A percentile compares a stretch with the other conserved stretches of the same genome.
phyloP scores from a whole-genome alignment of 257 asterid genomes.

The Jacaranda copaia region DNA sequence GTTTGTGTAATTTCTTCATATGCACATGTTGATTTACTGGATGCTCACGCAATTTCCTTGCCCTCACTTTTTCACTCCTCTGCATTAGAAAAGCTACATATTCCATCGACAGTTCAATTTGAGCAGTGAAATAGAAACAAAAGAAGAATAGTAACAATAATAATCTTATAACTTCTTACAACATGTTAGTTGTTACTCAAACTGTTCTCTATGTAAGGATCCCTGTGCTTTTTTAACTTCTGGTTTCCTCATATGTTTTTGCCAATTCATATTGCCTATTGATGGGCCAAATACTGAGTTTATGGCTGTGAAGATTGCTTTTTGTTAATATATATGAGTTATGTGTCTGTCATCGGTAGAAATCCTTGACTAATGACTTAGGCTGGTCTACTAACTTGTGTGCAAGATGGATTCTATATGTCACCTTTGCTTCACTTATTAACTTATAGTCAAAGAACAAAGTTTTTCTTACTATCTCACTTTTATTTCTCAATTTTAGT shows the following conservation, averaged over 20 bases:
- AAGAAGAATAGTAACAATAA: not conserved
- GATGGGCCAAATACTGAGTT: not conserved
- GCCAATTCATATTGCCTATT: not conserved
- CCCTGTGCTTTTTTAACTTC: not conserved
- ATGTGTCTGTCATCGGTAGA: not conserved
- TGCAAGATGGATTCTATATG: not conserved
- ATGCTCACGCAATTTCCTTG: not conserved
- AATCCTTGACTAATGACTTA: slow-evolving; percentile 22
- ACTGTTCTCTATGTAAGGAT: not conserved
- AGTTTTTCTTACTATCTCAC: not conserved
- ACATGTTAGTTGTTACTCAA: slow-evolving; percentile 2
- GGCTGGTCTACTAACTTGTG: not conserved
- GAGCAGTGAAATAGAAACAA: not conserved
- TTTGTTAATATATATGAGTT: not conserved
- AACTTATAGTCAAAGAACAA: slow-evolving; percentile 14
- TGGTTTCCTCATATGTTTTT: not conserved
- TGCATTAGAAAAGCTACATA: not conserved
- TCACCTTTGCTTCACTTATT: not conserved
- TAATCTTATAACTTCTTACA: not conserved
- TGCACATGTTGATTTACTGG: not conserved
- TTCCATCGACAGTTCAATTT: not conserved
- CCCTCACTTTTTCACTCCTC: not conserved
- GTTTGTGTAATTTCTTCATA: slow-evolving; percentile 4
- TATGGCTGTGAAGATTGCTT: not conserved
- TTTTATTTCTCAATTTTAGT: slow-evolving; percentile 9